Conservation (phyloP, 169 alveolate species). For the Eimeria praecox region DNA sequence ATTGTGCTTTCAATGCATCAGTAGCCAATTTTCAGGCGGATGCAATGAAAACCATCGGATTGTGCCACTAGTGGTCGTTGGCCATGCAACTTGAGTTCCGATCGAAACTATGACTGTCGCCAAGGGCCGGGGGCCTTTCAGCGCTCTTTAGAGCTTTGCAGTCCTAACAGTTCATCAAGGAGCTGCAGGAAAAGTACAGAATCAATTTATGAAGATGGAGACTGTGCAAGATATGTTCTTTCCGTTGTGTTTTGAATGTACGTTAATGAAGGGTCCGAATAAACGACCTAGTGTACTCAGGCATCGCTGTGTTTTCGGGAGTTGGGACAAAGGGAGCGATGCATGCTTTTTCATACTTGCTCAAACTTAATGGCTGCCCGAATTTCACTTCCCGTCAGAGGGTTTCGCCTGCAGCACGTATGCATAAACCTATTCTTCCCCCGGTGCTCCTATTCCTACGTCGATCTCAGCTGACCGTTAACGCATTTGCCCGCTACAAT, state of each 20-base stretch:
- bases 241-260: not conserved
- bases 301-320: not conserved
- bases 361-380: conserved; percentile 41
- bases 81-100: not conserved
- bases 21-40: too few species aligned
- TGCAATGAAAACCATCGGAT: too few species aligned
- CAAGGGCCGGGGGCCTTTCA: not conserved
- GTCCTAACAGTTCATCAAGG: conserved; percentile 43
- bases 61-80: too few species aligned
- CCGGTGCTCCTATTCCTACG: not conserved
- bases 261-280: not conserved
- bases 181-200: not conserved
- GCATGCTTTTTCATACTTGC: not conserved
- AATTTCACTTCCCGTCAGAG: conserved; percentile 14
- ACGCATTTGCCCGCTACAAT: not conserved
- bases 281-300: not conserved
- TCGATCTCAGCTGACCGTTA: too few species aligned
- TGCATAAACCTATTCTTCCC: not conserved
- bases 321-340: too few species aligned
- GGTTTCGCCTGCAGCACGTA: conserved; percentile 17
- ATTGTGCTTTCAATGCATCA: too few species aligned
- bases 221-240: not conserved
- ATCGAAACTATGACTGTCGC: not conserved
- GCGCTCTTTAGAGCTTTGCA: not conserved
- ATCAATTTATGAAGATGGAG: too few species aligned